Base-by-base conservation (phyloP, 768 basidiomycete genomes). In the Auriculariales sp. region DNA sequence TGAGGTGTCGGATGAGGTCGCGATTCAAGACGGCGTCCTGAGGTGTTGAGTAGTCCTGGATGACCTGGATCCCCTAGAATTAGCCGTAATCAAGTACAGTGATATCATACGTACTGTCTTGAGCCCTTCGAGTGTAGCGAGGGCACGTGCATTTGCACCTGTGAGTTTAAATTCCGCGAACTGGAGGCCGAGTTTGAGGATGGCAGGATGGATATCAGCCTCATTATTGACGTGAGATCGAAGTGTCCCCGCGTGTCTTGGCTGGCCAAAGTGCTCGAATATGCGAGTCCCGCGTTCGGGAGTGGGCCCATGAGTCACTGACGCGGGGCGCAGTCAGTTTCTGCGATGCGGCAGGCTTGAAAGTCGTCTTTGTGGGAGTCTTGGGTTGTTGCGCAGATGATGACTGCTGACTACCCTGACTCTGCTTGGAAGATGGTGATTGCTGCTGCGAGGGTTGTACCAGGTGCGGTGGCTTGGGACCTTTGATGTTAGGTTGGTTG, bases 91-190 rank as follows among this genome's bases (percentile, higher is more conserved):
- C 17, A 53, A 25, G 19, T 24, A 28, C 12, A 48, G 50, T 42
- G 45, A 49, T 19, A 32, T 27, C 39, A 50, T 4, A 62, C 81
- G 28, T 59, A 95, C 94, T 48, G 81, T 83, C 68, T 94, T 91
- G 69, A 99, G 93, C 5, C 87, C 85, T 31, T 78, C 79, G 55
- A 98, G 68, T 55, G 89, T 90, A 3, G 90, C 91, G 39, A 97
- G 93, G 58, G 91, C 93, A 52, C 95, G 73, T 4, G 95, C 94
- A 64, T 99, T 98, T 12, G 92, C 87, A 6, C 95, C 95, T 46
- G 83, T 81, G 55, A 98, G 84, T 63, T 81, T 82, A 68, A 98
- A 97, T 56, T 85, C 81, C 6, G 88, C 79, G 66, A 97, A 94
- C 54, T 92, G 79, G 28, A 97, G 70, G 9, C 88, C 93, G 7